These are phyloP conservation scores for Boletus tomentosulus DNA, from an alignment of 768 basidiomycete genomes.

Conservation along the genomic window DNA sequence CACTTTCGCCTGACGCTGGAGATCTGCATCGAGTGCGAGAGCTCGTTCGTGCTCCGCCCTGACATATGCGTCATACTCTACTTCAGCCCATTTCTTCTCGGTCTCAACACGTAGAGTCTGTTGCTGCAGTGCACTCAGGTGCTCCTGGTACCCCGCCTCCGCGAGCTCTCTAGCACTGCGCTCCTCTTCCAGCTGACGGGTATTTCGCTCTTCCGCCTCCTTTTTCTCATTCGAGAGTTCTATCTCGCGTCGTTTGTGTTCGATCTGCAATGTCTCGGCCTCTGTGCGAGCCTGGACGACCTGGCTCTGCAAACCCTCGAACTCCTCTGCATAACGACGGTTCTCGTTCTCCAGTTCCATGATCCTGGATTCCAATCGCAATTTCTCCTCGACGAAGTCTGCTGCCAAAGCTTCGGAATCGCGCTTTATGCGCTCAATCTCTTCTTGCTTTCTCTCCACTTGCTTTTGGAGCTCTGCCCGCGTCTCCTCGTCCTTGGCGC, in stretches of 20 bases:
- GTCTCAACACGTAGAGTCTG: slow-evolving; percentile 24
- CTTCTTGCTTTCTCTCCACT: slow-evolving; percentile 38
- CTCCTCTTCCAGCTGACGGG: slow-evolving; percentile 29
- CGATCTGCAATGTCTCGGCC: slow-evolving; percentile 22
- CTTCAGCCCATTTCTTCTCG: slow-evolving; percentile 18
- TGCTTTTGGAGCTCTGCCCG: slow-evolving; percentile 42
- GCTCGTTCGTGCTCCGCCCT: slow-evolving; percentile 26
- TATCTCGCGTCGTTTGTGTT: slow-evolving; percentile 25
- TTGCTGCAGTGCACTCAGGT: slow-evolving; percentile 26
- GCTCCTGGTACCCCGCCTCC: slow-evolving; percentile 28
- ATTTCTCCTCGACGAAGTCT: slow-evolving; percentile 33
- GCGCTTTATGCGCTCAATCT: slow-evolving; percentile 39
- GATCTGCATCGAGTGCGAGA: slow-evolving; percentile 26
- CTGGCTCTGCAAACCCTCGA: slow-evolving; percentile 25
- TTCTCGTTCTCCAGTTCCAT: slow-evolving; percentile 25
- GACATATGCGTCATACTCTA: slow-evolving; percentile 25
- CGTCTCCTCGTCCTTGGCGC: slow-evolving; percentile 44
- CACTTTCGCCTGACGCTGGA: slow-evolving; percentile 22
- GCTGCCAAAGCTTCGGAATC: slow-evolving; percentile 39
- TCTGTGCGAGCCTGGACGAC: slow-evolving; percentile 25
- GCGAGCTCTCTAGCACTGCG: slow-evolving; percentile 24
- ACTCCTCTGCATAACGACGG: slow-evolving; percentile 9
- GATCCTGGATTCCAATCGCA: slow-evolving; percentile 28
- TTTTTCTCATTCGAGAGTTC: slow-evolving; percentile 24
- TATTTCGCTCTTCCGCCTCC: slow-evolving; percentile 9